phyloP scores from a whole-genome alignment of 2,329 filamentous ascomycete genomes.

The Fusarium ambrosium region DNA sequence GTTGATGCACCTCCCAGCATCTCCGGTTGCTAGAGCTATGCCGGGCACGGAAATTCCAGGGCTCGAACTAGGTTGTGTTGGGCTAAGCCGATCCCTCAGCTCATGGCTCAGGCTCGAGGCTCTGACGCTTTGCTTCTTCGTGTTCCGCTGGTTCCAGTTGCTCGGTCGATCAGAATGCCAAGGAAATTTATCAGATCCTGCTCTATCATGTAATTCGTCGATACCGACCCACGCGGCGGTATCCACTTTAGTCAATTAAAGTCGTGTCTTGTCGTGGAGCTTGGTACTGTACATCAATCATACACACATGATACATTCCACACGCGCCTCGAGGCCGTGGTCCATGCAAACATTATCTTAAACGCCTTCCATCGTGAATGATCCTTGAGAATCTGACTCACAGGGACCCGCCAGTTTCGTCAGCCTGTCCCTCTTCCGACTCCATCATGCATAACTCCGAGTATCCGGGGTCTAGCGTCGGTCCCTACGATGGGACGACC shows the following conservation, averaged over 20 bases:
- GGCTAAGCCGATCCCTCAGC: conserved; percentile 25
- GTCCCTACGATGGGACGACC: conserved; percentile 39
- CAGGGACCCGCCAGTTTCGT: conserved; percentile 27
- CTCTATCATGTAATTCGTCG: conserved; percentile 27
- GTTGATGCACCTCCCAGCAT: conserved; percentile 9
- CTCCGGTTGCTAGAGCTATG: neutral
- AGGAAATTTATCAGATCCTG: conserved; percentile 47
- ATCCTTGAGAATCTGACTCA: conserved; percentile 36
- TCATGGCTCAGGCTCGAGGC: conserved; percentile 1
- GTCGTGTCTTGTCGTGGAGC: conserved; percentile 11
- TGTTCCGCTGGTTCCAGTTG: conserved; percentile 21
- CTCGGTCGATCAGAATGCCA: conserved; percentile 43
- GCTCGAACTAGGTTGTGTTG: neutral
- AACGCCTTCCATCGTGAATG: conserved; percentile 11
- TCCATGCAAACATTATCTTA: conserved; percentile 17
- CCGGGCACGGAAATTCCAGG: conserved; percentile 1
- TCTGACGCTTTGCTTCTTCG: conserved; percentile 6
- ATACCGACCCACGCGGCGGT: conserved; percentile 5
- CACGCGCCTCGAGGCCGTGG: conserved; percentile 18
- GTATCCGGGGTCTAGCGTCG: conserved; percentile 34
- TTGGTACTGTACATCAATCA: conserved; percentile 19
- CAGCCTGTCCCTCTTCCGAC: neutral
- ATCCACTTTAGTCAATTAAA: conserved; percentile 38
- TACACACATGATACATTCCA: conserved; percentile 35
- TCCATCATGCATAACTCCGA: conserved; percentile 25